A percentile compares a stretch with the other conserved stretches of the same genome.
Conservation (phyloP, 1,139 yeast species). For the Yamadazyma taylorii region DNA sequence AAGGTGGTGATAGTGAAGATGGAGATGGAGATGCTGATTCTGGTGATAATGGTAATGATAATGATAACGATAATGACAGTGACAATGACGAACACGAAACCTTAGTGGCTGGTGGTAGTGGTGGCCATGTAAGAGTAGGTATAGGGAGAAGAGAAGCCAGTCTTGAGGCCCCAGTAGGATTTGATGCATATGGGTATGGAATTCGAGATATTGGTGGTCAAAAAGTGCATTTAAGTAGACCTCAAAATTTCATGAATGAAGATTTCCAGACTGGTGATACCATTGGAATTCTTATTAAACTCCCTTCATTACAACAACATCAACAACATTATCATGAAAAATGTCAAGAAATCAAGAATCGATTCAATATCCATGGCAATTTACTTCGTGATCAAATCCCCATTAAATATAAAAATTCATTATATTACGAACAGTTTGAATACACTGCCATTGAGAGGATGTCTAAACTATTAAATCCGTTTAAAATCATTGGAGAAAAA, state of each 20-base stretch:
- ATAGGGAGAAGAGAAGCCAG: slow-evolving; percentile 83
- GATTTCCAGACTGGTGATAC: slow-evolving; percentile 72
- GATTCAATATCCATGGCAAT: slow-evolving; percentile 28
- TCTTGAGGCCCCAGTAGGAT: slow-evolving; percentile 93
- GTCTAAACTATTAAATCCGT: slow-evolving; percentile 76
- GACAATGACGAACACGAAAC: slow-evolving; percentile 1
- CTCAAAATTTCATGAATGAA: slow-evolving; percentile 48
- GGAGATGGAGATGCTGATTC: slow-evolving; percentile 91
- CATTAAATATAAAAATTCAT: slow-evolving; percentile 72
- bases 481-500: slow-evolving; percentile 66
- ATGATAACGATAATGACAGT: slow-evolving; percentile 4
- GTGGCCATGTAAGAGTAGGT: slow-evolving; percentile 77
- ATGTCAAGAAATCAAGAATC: slow-evolving; percentile 17
- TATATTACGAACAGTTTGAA: slow-evolving; percentile 85
- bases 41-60: slow-evolving; percentile 60
- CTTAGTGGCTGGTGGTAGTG: slow-evolving; percentile 7
- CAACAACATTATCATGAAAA: slow-evolving; percentile 18
- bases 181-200: slow-evolving; percentile 93
- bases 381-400: slow-evolving; percentile 84
- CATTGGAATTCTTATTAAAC: slow-evolving; percentile 72
- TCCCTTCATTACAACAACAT: slow-evolving; percentile 58
- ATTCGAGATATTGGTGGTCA: slow-evolving; percentile 82
- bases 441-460: slow-evolving; percentile 73
- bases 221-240: slow-evolving; percentile 72
- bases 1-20: slow-evolving; percentile 94